phyloP scores from a whole-genome alignment of 1,284 basidiomycete genomes.

The Porogramme epimiltina region DNA sequence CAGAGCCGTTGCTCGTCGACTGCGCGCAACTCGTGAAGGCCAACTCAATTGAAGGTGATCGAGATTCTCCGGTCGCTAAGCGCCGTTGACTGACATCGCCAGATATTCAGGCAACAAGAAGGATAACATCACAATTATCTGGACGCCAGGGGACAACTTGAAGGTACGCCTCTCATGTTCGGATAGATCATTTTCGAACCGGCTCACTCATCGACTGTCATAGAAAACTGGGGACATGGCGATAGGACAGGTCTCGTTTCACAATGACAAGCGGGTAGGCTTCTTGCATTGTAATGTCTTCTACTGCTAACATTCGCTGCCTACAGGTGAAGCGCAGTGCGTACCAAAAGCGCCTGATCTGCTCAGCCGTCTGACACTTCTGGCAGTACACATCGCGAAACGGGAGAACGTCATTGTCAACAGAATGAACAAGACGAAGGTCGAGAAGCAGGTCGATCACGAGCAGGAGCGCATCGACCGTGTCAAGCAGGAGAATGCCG shows the following conservation, averaged over 20 bases:
- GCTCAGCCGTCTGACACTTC: neutral
- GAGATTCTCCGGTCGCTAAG: neutral
- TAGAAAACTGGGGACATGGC: constrained; percentile 98
- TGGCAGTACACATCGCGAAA: constrained; percentile 71
- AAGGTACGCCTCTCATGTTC: constrained; percentile 61
- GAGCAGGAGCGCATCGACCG: constrained; percentile 87
- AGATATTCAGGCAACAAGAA: constrained; percentile 85
- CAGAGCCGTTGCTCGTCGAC: constrained; percentile 78
- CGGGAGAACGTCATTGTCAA: constrained; percentile 93
- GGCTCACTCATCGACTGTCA: neutral
- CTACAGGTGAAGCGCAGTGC: constrained; percentile 78
- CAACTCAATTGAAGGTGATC: constrained; percentile 90
- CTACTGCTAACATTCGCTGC: neutral
- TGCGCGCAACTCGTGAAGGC: constrained; percentile 97
- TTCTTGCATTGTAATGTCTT: neutral
- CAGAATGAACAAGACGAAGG: constrained; percentile 93
- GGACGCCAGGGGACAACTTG: constrained; percentile 88
- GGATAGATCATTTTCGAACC: neutral
- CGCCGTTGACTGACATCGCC: constrained; percentile 3
- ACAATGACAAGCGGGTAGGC: constrained; percentile 81
- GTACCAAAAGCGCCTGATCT: no score
- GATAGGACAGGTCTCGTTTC: constrained; percentile 93
- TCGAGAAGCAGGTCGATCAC: constrained; percentile 85
- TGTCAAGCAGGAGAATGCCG: constrained; percentile 73
- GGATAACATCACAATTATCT: constrained; percentile 92